Evolutionary conservation across 2,329 filamentous ascomycete genomes (phyloP).

Genomic region (Pseudogymnoascus sp.): DNA sequence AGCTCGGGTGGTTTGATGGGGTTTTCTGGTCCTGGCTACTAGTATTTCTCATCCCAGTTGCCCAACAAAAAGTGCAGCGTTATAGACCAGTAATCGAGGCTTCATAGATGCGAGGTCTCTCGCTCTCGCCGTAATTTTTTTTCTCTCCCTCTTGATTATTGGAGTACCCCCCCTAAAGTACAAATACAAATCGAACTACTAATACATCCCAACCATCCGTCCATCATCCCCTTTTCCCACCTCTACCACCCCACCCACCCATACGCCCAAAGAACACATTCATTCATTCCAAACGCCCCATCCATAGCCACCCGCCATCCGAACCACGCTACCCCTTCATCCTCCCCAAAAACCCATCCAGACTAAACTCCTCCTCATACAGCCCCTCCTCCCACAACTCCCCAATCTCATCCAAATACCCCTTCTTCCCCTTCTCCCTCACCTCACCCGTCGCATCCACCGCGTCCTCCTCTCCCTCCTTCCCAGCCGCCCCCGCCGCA

Average conservation of each 20-base stretch:
- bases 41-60: too few species aligned
- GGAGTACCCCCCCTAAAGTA: background rate
- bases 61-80: background rate
- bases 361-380: constrained; percentile 96
- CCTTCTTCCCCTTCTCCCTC: constrained; percentile 90
- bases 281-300: background rate
- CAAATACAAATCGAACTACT: background rate
- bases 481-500: constrained; percentile 40
- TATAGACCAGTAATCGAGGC: background rate
- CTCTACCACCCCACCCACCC: background rate
- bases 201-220: background rate
- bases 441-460: constrained; percentile 91
- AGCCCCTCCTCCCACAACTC: constrained; percentile 96
- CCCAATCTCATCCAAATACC: constrained; percentile 88
- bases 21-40: background rate
- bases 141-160: background rate
- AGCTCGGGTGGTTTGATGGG: background rate
- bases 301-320: too few species aligned
- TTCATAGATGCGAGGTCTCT: background rate
- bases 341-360: constrained; percentile 89
- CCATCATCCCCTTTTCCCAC: background rate
- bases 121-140: background rate
- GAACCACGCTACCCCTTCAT: constrained; percentile 69
- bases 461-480: constrained; percentile 72
- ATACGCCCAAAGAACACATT: background rate